phyloP scores from a whole-genome alignment of 2,329 filamentous ascomycete genomes.

The Xylaria sp. region DNA sequence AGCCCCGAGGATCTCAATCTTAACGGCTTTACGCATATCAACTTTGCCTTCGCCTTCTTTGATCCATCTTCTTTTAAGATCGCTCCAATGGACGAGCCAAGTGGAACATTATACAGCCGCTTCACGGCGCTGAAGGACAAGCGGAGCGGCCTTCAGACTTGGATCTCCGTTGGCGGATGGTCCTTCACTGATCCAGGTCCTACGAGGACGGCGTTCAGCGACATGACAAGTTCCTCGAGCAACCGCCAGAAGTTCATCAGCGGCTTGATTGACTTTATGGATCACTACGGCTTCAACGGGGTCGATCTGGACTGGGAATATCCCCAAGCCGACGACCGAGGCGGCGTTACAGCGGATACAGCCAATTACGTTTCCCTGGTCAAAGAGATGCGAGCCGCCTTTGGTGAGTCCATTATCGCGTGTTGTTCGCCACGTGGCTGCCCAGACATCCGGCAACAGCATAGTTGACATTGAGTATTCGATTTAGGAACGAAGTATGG shows the following conservation, averaged over 20 bases:
- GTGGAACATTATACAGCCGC: constrained; percentile 38
- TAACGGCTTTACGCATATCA: constrained; percentile 42
- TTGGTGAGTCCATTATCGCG: no score
- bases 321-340: constrained; percentile 14
- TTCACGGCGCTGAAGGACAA: constrained; percentile 52
- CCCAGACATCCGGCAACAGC: no score
- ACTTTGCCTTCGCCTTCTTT: constrained; percentile 57
- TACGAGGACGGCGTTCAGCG: not conserved
- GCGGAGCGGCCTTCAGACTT: constrained; percentile 11
- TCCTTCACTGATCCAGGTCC: constrained; percentile 27
- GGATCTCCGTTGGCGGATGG: constrained; percentile 28
- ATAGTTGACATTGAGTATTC: no score
- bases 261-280: constrained; percentile 24
- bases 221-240: not conserved
- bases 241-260: constrained; percentile 23
- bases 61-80: constrained; percentile 48
- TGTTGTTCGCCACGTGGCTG: no score
- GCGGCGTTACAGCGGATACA: constrained; percentile 6
- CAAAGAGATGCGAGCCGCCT: constrained; percentile 16
- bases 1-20: constrained; percentile 38
- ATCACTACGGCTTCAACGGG: constrained; percentile 30
- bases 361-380: constrained; percentile 17
- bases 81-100: constrained; percentile 42
- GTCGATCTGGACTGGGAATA: constrained; percentile 37
- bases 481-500: not conserved